Percentiles rank a stretch among this genome's conserved stretches.
phyloP scores from a whole-genome alignment of 2,329 filamentous ascomycete genomes.

The Dothistroma pini region DNA sequence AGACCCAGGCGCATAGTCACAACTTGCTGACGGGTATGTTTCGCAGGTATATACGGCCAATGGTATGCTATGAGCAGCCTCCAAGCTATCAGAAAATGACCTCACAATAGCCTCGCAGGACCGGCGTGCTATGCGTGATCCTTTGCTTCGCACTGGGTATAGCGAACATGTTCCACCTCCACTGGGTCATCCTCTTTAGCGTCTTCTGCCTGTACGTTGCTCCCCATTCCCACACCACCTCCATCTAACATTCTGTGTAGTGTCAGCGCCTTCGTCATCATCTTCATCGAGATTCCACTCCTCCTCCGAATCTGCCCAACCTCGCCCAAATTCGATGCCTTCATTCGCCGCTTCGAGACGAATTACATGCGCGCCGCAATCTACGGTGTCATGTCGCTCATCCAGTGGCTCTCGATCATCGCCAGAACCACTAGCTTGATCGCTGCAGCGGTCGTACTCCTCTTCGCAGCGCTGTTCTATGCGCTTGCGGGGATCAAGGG shows the following conservation, averaged over 20 bases:
- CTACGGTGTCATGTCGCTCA: constrained; percentile 72
- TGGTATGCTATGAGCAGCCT: constrained; percentile 48
- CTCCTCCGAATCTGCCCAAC: constrained; percentile 97
- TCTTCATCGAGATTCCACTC: constrained; percentile 72
- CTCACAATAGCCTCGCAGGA: constrained; percentile 37
- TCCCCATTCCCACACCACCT: background rate
- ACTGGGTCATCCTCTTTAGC: constrained; percentile 59
- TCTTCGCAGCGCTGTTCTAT: constrained; percentile 77
- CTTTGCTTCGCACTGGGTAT: constrained; percentile 66
- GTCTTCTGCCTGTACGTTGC: constrained; percentile 48
- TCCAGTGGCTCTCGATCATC: constrained; percentile 82
- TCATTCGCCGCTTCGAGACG: constrained; percentile 88
- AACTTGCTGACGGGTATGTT: constrained; percentile 8
- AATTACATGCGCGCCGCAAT: constrained; percentile 95
- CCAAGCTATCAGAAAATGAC: background rate
- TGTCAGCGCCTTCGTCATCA: constrained; percentile 47
- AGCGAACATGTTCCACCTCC: constrained; percentile 63
- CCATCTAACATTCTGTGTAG: constrained; percentile 29
- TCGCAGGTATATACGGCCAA: constrained; percentile 63
- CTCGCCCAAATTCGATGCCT: constrained; percentile 78
- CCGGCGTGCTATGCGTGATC: constrained; percentile 58
- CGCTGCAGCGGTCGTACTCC: constrained; percentile 76
- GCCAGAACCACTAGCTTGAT: constrained; percentile 67
- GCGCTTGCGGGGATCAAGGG: constrained; percentile 72
- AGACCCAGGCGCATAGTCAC: background rate